These are phyloP conservation scores for Tubosaeta brunneosetosa DNA, from an alignment of 768 basidiomycete species.

Conservation along the genomic window DNA sequence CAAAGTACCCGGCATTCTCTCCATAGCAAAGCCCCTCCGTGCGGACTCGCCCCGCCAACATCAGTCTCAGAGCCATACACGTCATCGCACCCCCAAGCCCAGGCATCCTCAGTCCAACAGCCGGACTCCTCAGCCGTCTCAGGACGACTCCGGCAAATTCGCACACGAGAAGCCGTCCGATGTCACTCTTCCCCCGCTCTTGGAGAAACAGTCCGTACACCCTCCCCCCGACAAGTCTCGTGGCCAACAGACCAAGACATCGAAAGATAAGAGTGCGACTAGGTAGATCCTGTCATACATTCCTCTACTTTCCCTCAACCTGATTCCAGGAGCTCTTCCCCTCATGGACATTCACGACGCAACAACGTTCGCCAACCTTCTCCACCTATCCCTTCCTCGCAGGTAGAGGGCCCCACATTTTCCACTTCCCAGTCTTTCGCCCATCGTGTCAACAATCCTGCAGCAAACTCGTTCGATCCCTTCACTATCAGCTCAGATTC, in stretches of 20 bases:
- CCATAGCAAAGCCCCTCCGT: conserved; percentile 55
- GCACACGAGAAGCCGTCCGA: conserved; percentile 26
- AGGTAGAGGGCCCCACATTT: conserved; percentile 53
- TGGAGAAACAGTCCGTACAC: conserved; percentile 25
- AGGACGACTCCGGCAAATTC: conserved; percentile 30
- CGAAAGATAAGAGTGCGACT: conserved; percentile 39
- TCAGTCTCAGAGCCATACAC: conserved; percentile 32
- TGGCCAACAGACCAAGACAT: conserved; percentile 34
- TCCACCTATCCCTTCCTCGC: conserved; percentile 56
- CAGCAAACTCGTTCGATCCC: conserved; percentile 41
- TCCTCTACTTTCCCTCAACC: not conserved
- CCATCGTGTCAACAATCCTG: conserved; percentile 29
- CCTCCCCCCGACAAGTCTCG: conserved; percentile 30
- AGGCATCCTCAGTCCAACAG: conserved; percentile 24
- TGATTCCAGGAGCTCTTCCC: conserved; percentile 42
- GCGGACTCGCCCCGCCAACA: conserved; percentile 33
- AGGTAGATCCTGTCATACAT: conserved; percentile 33
- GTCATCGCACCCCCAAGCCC: conserved; percentile 36
- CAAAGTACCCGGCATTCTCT: conserved; percentile 66
- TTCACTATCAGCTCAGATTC: conserved; percentile 47
- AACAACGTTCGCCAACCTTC: conserved; percentile 60
- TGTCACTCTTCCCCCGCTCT: conserved; percentile 30
- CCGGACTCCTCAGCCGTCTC: conserved; percentile 19
- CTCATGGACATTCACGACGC: conserved; percentile 42
- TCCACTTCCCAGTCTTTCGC: conserved; percentile 21